Evolutionary conservation across 768 basidiomycete species (phyloP), one percentile per base, ranked within the genome.

Genomic region (Mycena indigotica): DNA sequence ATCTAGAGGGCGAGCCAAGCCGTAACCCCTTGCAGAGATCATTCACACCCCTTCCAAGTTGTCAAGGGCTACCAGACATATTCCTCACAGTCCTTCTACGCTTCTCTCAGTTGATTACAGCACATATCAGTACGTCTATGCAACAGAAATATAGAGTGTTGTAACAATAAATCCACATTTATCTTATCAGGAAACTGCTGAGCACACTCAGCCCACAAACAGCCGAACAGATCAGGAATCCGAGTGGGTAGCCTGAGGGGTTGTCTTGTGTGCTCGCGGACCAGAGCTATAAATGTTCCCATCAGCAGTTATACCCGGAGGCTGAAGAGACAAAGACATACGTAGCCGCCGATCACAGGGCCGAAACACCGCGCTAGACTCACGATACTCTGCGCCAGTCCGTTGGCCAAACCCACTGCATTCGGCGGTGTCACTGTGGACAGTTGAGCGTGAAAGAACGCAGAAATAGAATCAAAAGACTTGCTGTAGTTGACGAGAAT

Each of bases 301-400:
- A 10, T 38, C 35, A 38, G 35, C 35, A 10, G 10, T 10, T 10
- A 38, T 38, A 10, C 35, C 10, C 35, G 35, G n/a, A 10, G 35
- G 35, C 10, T 38, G 35, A n/a, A 38, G n/a, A 10, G 35, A 38
- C 12, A 38, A 44, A 21, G 8, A 44, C 41, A 21, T 23, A 44
- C 41, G 23, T 87, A 89, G 41, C 92, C 91, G 46, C 91, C 91
- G 17, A 93, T 76, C 38, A 93, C 83, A 21, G 95, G 93, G 21
- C 93, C 97, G 32, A 93, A 67, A 75, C 95, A 97, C 38, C 97
- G 84, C 3, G 95, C 93, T 24, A 96, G 84, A 62, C 93, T 95
- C 61, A 96, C 95, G 28, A 93, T 90, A 67, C 93, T 95, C 72
- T 99, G 97, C 0, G 95, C 97, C 21, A 96, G 85, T 17, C 96